Conservation (phyloP, 305 asterid genomes). For the Fraxinus sp. region DNA sequence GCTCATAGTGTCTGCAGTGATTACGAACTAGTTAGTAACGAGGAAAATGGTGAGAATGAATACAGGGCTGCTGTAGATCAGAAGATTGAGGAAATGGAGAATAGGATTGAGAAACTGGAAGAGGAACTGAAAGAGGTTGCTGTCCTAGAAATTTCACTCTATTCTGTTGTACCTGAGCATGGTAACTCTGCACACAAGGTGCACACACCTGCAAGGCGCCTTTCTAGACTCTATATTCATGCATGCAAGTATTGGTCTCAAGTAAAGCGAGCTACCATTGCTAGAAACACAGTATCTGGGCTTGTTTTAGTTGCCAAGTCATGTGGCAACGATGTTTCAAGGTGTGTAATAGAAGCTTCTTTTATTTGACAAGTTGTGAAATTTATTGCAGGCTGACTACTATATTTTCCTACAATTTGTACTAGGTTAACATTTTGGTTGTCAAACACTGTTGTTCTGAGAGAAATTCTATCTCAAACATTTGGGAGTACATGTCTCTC, state of each 20-base stretch:
- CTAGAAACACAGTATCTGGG: conserved; percentile 79
- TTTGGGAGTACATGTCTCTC: conserved; percentile 73
- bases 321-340: conserved; percentile 86
- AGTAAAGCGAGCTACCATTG: conserved; percentile 72
- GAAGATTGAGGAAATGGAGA: conserved; percentile 78
- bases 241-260: conserved; percentile 85
- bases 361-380: neutral
- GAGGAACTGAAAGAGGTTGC: conserved; percentile 93
- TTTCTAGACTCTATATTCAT: conserved; percentile 73
- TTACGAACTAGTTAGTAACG: conserved; percentile 39
- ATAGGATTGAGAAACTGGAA: conserved; percentile 67
- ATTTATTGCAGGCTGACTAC: neutral
- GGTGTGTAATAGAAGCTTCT: conserved; percentile 43
- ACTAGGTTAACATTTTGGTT: conserved; percentile 85
- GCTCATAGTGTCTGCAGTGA: conserved; percentile 45
- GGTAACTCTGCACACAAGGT: conserved; percentile 87
- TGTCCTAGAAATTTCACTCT: conserved; percentile 81
- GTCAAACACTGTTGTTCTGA: conserved; percentile 75
- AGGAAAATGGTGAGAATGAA: conserved; percentile 38
- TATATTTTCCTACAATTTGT: conserved; percentile 8
- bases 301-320: conserved; percentile 81
- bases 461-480: conserved; percentile 74
- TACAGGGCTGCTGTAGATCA: conserved; percentile 41
- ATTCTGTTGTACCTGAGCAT: conserved; percentile 92
- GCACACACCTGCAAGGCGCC: conserved; percentile 94